Conservation (phyloP, 2,329 filamentous ascomycete species). For the Rhynchosporium graminicola region DNA sequence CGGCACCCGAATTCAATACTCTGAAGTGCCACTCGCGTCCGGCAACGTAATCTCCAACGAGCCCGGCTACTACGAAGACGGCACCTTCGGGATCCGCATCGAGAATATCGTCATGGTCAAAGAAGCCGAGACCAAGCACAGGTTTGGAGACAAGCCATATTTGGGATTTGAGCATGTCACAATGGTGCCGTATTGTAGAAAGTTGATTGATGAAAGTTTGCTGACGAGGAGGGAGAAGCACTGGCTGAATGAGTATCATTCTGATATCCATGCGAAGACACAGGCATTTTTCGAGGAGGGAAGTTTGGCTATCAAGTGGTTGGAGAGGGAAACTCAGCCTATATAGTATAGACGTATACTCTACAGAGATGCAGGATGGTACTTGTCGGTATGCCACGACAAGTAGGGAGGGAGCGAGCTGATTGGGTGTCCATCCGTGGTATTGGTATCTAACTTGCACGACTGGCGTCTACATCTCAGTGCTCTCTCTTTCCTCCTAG, state of each 20-base stretch:
- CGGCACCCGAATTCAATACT: slow-evolving; percentile 86
- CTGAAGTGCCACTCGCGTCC: slow-evolving; percentile 84
- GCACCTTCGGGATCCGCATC: slow-evolving; percentile 90
- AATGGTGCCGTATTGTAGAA: slow-evolving; percentile 92
- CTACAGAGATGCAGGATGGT: slow-evolving; percentile 1
- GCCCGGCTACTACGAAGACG: slow-evolving; percentile 96
- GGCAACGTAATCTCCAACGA: slow-evolving; percentile 97
- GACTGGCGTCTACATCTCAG: neutral
- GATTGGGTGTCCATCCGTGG: slow-evolving; percentile 1
- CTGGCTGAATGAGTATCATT: slow-evolving; percentile 87
- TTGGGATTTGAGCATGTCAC: slow-evolving; percentile 96
- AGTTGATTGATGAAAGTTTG: slow-evolving; percentile 74
- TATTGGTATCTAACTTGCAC: slow-evolving; percentile 17
- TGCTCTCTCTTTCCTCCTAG: neutral
- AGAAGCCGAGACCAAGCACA: slow-evolving; percentile 82
- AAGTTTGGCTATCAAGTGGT: slow-evolving; percentile 71
- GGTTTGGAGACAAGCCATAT: slow-evolving; percentile 92
- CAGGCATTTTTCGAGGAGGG: slow-evolving; percentile 74
- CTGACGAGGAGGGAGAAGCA: slow-evolving; percentile 73
- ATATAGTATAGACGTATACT: slow-evolving; percentile 23
- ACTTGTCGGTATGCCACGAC: slow-evolving; percentile 10
- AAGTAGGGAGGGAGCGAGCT: neutral
- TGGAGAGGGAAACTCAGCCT: slow-evolving; percentile 81
- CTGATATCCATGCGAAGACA: slow-evolving; percentile 80
- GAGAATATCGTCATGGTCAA: slow-evolving; percentile 93